Base-by-base conservation (phyloP, 148 eudicot species). In the Cornus florida region DNA sequence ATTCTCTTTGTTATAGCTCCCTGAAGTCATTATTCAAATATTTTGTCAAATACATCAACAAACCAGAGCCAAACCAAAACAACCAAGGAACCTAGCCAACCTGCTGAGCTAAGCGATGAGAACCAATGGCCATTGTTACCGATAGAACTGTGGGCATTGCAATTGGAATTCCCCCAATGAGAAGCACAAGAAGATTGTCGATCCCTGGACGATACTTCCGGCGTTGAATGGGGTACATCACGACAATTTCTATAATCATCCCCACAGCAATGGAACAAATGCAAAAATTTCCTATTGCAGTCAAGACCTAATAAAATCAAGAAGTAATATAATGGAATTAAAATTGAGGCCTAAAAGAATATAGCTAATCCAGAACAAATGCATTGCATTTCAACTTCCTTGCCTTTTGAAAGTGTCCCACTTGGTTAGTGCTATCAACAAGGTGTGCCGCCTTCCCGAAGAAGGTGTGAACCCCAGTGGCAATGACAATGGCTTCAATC, bases 61-160 rank as follows among this genome's bases (percentile, higher is more conserved):
- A 71, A 7, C 33, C 19, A 77, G 10, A 77, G 35, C 56, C 5
- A n/a, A n/a, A 78, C 9, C 1, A 75, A 31, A 71, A 43, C 53
- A 46, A 69, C 48, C 31, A 69, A 24, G 72, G 41, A 75, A 82
- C 35, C 33, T 20, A 86, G 33, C 76, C 62, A 77, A 96, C 99
- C 98, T 96, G 99, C 78, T 96, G 95, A 70, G 99, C 95, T 31
- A 96, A 83, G 68, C 99, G 93, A 84, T 96, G 99, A 68, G 99
- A 91, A 80, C 99, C 99, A 74, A 96, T 96, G 28, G 99, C 99
- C 99, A 96, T 96, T 67, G 99, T 96, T 35, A 96, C 99, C 17
- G 99, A 96, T 20, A 96, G 85, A 77, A 96, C 99, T 9, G 99
- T 96, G 14, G 99, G 99, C 99, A 96, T 96, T 70, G 99, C 99